These are phyloP conservation scores for Phialophora macrospora DNA, from an alignment of 2,329 filamentous ascomycete genomes.

Conservation along the genomic window DNA sequence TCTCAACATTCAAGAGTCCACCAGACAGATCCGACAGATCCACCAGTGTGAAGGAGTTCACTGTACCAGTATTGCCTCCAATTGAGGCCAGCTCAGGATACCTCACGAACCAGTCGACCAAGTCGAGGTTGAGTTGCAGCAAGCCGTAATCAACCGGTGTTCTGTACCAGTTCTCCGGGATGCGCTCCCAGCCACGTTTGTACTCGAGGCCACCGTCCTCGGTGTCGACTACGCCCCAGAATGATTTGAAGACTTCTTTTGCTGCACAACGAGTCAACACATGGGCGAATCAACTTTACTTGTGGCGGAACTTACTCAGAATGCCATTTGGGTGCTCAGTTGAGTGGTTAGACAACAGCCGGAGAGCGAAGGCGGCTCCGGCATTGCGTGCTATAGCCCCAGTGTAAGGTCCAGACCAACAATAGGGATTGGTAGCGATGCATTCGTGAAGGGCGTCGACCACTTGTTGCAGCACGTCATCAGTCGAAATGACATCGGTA, in stretches of 20 bases:
- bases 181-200: constrained; percentile 56
- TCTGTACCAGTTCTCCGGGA: constrained; percentile 61
- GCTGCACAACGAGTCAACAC: neutral
- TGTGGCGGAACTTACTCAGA: constrained; percentile 43
- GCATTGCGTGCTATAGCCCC: constrained; percentile 58
- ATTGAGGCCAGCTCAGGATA: constrained; percentile 46
- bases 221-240: neutral
- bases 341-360: constrained; percentile 54
- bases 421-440: constrained; percentile 58
- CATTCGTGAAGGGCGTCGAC: constrained; percentile 54
- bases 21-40: neutral
- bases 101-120: neutral
- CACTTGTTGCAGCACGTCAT: constrained; percentile 45
- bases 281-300: constrained; percentile 33
- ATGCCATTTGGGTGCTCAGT: constrained; percentile 48
- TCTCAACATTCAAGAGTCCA: constrained; percentile 24
- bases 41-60: neutral
- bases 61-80: constrained; percentile 52
- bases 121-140: neutral
- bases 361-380: constrained; percentile 53
- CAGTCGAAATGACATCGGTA: constrained; percentile 36
- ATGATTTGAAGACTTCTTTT: neutral
- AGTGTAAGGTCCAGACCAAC: constrained; percentile 61
- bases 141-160: constrained; percentile 24
- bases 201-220: constrained; percentile 50